phyloP scores from a whole-genome alignment of 2,329 filamentous ascomycete species.

The Penicillium sp. region DNA sequence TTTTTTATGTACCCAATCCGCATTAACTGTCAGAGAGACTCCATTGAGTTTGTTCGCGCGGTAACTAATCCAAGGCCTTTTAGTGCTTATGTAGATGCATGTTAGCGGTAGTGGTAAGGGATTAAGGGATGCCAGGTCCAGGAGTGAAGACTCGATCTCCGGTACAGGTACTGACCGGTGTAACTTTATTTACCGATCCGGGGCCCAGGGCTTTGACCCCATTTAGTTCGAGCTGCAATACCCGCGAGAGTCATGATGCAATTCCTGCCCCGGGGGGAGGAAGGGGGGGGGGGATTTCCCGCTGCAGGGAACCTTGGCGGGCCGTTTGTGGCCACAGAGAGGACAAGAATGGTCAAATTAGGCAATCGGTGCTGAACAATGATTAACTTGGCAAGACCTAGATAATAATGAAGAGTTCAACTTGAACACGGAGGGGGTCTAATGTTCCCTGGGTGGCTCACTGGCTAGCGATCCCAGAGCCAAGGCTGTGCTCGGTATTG shows the following conservation, averaged over 20 bases:
- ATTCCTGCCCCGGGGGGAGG: background rate
- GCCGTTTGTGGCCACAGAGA: background rate
- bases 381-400: background rate
- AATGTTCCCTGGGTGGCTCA: background rate
- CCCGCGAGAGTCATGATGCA: constrained; percentile 2
- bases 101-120: too few relatives aligned
- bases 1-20: background rate
- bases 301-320: background rate
- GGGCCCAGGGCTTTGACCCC: background rate
- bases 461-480: background rate
- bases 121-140: background rate
- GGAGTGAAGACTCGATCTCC: background rate
- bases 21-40: background rate
- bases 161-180: background rate
- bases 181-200: constrained; percentile 3
- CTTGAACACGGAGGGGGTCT: background rate
- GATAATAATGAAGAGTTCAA: background rate
- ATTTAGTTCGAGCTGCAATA: background rate
- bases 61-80: background rate
- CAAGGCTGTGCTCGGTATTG: constrained; percentile 8
- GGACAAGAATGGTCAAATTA: constrained; percentile 1
- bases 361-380: background rate
- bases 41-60: background rate
- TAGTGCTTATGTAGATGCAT: background rate
- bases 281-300: too few relatives aligned